These are phyloP conservation scores for Chaetothyriales sp. DNA, from an alignment of 2,329 filamentous ascomycete genomes.

Conservation along the genomic window DNA sequence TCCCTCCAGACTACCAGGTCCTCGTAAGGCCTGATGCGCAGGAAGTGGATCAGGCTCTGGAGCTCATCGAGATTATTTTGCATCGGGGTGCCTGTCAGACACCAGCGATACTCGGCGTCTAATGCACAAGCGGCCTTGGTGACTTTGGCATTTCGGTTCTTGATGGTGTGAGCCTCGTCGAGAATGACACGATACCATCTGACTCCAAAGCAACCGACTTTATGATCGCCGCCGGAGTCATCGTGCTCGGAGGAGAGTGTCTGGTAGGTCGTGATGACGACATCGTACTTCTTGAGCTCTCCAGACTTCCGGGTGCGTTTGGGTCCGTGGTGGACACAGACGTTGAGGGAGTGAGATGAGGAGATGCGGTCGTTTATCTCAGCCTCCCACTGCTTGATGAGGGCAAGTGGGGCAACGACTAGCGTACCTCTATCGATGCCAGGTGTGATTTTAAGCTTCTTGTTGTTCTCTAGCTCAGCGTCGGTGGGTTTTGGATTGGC, in stretches of 20 bases:
- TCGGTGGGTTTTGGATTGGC: constrained; percentile 59
- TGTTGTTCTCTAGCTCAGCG: constrained; percentile 24
- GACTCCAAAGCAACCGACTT: constrained; percentile 75
- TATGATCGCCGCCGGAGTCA: constrained; percentile 46
- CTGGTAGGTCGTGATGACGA: constrained; percentile 95
- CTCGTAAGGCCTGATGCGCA: constrained; percentile 83
- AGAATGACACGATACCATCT: constrained; percentile 93
- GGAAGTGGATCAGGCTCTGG: constrained; percentile 82
- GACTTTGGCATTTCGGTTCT: constrained; percentile 91
- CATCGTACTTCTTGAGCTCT: constrained; percentile 72
- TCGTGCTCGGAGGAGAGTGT: constrained; percentile 85
- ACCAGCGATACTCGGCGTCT: constrained; percentile 82
- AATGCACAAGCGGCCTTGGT: constrained; percentile 85
- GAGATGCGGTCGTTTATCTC: constrained; percentile 77
- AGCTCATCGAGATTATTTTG: constrained; percentile 97
- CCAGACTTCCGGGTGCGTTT: constrained; percentile 65
- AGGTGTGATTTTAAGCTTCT: constrained; percentile 53
- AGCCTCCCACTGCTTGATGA: constrained; percentile 94
- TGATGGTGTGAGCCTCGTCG: constrained; percentile 95
- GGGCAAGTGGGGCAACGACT: constrained; percentile 79
- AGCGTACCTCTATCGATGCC: constrained; percentile 66
- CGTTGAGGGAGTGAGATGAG: constrained; percentile 55
- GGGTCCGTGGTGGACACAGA: constrained; percentile 83
- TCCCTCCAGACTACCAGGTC: constrained; percentile 79
- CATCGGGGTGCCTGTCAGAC: constrained; percentile 89